Conservation (phyloP, 495 filamentous ascomycete species). For the Cudoniella acicularis region DNA sequence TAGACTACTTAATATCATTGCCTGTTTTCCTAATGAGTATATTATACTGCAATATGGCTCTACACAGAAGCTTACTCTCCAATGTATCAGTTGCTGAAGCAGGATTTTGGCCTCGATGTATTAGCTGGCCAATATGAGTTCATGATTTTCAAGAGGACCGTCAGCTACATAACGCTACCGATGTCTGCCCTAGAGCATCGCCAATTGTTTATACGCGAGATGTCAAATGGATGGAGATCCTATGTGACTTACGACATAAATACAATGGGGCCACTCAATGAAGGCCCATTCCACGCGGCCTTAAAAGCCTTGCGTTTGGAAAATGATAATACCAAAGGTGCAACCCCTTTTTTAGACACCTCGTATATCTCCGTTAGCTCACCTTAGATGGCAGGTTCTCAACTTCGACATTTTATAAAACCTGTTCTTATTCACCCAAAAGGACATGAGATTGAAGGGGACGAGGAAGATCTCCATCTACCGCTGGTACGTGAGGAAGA, state of each 20-base stretch:
- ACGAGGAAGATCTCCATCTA: too few species aligned
- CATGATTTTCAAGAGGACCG: slow-evolving; percentile 15
- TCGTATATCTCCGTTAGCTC: slow-evolving; percentile 14
- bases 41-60: too few species aligned
- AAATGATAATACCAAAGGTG: slow-evolving; percentile 15
- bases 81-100: slow-evolving; percentile 14
- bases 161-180: slow-evolving; percentile 15
- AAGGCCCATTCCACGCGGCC: slow-evolving; percentile 11
- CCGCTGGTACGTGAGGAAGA: too few species aligned
- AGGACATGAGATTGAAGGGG: too few species aligned
- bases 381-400: slow-evolving; percentile 18
- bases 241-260: slow-evolving; percentile 19
- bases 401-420: slow-evolving; percentile 16
- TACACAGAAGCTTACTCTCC: slow-evolving; percentile 13
- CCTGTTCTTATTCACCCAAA: slow-evolving; percentile 17
- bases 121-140: slow-evolving; percentile 19
- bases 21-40: too few species aligned
- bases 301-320: slow-evolving; percentile 16
- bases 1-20: too few species aligned
- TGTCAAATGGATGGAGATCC: slow-evolving; percentile 15
- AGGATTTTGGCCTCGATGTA: slow-evolving; percentile 19
- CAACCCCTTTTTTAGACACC: slow-evolving; percentile 8
- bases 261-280: slow-evolving; percentile 11
- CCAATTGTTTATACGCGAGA: slow-evolving; percentile 13
- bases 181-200: slow-evolving; percentile 12